Evolutionary conservation across 768 basidiomycete species (phyloP), one percentile per base, ranked within the genome.

Genomic region (Rhizopogon vinicolor): DNA sequence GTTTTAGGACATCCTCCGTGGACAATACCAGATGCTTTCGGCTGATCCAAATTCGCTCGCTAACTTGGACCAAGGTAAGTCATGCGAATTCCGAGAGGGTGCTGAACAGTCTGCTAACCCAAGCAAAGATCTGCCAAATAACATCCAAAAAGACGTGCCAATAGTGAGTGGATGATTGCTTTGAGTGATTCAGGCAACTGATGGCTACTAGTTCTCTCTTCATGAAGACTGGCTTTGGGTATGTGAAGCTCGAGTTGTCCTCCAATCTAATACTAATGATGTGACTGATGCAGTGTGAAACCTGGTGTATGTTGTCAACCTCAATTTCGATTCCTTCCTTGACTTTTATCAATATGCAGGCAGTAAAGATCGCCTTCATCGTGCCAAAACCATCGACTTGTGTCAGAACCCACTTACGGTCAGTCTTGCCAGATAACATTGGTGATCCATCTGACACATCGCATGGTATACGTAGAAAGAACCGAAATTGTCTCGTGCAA

Each of bases 211-310:
- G 92, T 89, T 82, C 71, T 93, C 97, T 0, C 75, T 98, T 14
- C 83, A 84, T 56, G 89, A 93, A 70, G 90, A 93, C 63, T 99
- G 97, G 97, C 74, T 98, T 62, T 99, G 97, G 96, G 91, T 92
- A 68, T 52, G 81, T 78, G 14, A 52, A 35, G 22, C 7, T 46
- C 28, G 28, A 25, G 7, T 49, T 29, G 40, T 49, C 44, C 45
- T 44, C 42, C 29, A 33, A 31, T 41, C 10, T 44, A 40, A 42
- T 33, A 13, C 62, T 60, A 61, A 53, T 19, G 44, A 28, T 10
- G 33, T n/a, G 13, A 42, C 35, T 12, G 19, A 33, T 18, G 9
- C 49, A 93, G 91, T 98, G 96, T 68, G 96, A 98, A 77, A 98
- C 96, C 0, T 98, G 97, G 97, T 99, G 97, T 84, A 82, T 57